phyloP scores from a whole-genome alignment of 345 rosid species.

The Dimocarpus longan region DNA sequence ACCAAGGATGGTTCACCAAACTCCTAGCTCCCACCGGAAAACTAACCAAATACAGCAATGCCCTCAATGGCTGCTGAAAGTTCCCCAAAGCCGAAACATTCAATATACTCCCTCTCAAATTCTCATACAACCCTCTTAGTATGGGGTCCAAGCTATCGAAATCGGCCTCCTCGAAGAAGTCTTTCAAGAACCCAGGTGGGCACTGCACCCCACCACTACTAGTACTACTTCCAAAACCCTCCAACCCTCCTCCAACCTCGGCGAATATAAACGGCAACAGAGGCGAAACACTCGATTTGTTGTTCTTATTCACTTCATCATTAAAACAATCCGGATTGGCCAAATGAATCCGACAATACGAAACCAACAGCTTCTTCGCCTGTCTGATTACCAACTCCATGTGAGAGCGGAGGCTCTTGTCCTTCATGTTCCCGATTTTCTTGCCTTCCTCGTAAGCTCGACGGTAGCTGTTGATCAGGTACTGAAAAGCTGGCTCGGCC shows the following conservation, averaged over 20 bases:
- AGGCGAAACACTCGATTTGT: constrained; percentile 52
- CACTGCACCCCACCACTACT: constrained; percentile 43
- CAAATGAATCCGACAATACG: constrained; percentile 77
- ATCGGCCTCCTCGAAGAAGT: constrained; percentile 78
- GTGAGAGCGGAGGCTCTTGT: constrained; percentile 61
- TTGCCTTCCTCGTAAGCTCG: constrained; percentile 77
- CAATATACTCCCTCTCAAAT: constrained; percentile 80
- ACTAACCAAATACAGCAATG: constrained; percentile 67
- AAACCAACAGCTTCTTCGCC: constrained; percentile 67
- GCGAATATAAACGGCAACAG: constrained; percentile 69
- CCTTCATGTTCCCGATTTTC: constrained; percentile 88
- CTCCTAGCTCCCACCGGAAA: constrained; percentile 79
- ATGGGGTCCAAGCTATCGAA: constrained; percentile 79
- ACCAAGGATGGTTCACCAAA: constrained; percentile 86
- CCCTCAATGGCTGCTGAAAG: constrained; percentile 87
- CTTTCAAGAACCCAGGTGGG: constrained; percentile 85
- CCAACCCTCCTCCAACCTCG: constrained; percentile 54
- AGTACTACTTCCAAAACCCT: constrained; percentile 52
- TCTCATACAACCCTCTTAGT: constrained; percentile 80
- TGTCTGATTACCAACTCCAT: constrained; percentile 65
- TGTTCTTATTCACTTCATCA: constrained; percentile 10
- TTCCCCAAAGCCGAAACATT: constrained; percentile 83
- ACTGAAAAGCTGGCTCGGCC: constrained; percentile 66
- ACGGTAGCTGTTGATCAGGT: constrained; percentile 74
- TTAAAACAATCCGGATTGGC: constrained; percentile 52